These are phyloP conservation scores for Sicyos baderoa DNA, from an alignment of 306 rosid species.

Conservation along the genomic window DNA sequence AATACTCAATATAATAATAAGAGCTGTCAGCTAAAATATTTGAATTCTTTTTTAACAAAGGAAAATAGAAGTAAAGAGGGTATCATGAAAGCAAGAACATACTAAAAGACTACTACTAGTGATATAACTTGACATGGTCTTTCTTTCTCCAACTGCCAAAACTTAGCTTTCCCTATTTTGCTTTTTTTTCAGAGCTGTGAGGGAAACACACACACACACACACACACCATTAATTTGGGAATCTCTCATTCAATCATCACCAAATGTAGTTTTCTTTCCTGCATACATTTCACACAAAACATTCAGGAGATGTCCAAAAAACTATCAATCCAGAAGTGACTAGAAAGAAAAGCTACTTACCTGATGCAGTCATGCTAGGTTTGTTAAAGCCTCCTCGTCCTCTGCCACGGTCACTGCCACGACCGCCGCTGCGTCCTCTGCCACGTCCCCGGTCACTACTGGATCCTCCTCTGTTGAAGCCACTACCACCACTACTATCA, in stretches of 20 bases:
- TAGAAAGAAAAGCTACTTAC: not conserved
- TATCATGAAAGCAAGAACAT: not conserved
- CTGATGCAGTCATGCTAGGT: slow-evolving; percentile 36
- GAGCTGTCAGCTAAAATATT: not conserved
- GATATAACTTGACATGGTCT: not conserved
- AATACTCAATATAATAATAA: not conserved
- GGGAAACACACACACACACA: not conserved
- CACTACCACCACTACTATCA: slow-evolving; percentile 18
- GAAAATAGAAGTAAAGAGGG: not conserved
- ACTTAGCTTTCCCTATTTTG: not conserved
- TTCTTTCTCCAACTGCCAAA: slow-evolving; percentile 3
- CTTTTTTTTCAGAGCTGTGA: not conserved
- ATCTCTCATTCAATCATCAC: not conserved
- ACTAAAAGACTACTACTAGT: not conserved
- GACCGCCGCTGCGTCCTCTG: slow-evolving; percentile 13
- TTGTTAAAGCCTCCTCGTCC: slow-evolving; percentile 33
- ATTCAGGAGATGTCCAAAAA: not conserved
- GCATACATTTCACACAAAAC: not conserved
- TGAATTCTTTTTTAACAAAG: not conserved
- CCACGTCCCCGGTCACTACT: slow-evolving; percentile 15
- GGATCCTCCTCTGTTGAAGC: slow-evolving; percentile 16
- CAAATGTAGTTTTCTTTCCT: slow-evolving; percentile 17
- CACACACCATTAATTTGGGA: not conserved
- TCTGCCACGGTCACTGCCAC: slow-evolving; percentile 26
- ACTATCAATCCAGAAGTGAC: too few relatives aligned